Evolutionary conservation across 768 basidiomycete species (phyloP), one percentile per base, ranked within the genome.

Genomic region (Rhizopogon roseolus): DNA sequence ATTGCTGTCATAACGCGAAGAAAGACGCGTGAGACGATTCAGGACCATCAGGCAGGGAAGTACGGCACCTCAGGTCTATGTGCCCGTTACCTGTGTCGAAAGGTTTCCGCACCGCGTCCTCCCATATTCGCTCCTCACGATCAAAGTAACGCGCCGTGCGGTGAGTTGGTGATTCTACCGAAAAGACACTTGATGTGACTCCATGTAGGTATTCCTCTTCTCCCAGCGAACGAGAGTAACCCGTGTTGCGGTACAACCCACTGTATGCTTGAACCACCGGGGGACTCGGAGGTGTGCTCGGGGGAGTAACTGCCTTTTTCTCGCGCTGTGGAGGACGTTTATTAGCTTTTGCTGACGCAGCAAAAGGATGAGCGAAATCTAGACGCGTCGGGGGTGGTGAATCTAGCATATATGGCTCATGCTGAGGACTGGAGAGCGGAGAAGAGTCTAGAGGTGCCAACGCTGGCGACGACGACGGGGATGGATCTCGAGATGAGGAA

Each of bases 51-150:
- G 19, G 19, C 46, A 3, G 32, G 28, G 48, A 45, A 34, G 70
- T 73, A 4, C 11, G n/a, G 44, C 64, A 85, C 86, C 73, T 75
- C n/a, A 88, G 69, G 49, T 79, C 71, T 51, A 88, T 76, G 44
- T 70, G 68, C 8, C 81, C 79, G 49, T 76, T 66, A 3, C 74
- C 78, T 4, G 68, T 71, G 53, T 82, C 77, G 27, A 84, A 70
- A 0, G 77, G 75, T 14, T 61, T 60, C 0, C 66, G 64, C 40
- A 77, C 71, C 1, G 75, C 78, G 6, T 71, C 66, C 2, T 80
- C 80, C 82, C 81, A 85, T 7, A 78, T 63, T 1, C 59, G 59
- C 27, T 64, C 69, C 42, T 76, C 74, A 11, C 57, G 59, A 42
- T 71, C 67, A 4, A 63, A 22, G 42, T 68, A 60, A 44, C 46